Evolutionary conservation across 345 rosid genomes (phyloP).

Genomic region (Aquilaria yunnanensis): DNA sequence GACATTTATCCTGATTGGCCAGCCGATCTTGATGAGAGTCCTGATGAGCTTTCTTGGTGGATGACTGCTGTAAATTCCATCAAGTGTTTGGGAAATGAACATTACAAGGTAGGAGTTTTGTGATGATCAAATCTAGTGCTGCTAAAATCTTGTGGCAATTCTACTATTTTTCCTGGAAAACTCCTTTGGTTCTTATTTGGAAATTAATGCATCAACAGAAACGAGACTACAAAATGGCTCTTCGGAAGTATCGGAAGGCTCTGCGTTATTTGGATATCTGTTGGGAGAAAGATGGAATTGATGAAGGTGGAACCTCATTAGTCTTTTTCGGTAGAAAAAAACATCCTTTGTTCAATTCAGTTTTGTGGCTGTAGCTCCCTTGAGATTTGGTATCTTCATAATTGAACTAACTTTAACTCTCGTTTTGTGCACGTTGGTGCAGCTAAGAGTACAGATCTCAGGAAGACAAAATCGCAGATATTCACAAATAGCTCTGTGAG

Average conservation of each 20-base stretch:
- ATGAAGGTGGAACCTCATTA: slow-evolving; percentile 50
- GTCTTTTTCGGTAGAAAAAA: not conserved
- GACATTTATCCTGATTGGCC: slow-evolving; percentile 93
- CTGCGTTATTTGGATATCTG: slow-evolving; percentile 79
- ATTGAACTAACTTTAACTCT: not conserved
- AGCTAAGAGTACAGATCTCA: slow-evolving; percentile 70
- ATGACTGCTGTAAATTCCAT: slow-evolving; percentile 69
- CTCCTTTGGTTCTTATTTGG: not conserved
- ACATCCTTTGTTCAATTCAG: too few species aligned
- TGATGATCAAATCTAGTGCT: not conserved
- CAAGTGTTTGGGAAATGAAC: slow-evolving; percentile 70
- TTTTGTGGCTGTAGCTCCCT: too few species aligned
- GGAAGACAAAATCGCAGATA: slow-evolving; percentile 84
- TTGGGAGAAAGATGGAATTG: slow-evolving; percentile 97
- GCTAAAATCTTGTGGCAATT: not conserved
- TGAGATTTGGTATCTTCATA: not conserved
- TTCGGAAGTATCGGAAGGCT: slow-evolving; percentile 84
- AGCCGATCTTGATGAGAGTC: slow-evolving; percentile 59
- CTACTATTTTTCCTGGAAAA: not conserved
- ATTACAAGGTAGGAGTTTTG: slow-evolving; percentile 51
- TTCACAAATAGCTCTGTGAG: slow-evolving; percentile 93
- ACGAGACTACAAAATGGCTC: slow-evolving; percentile 93
- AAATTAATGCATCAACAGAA: slow-evolving; percentile 36
- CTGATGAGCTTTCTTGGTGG: slow-evolving; percentile 85
- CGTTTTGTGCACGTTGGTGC: slow-evolving; percentile 7